Evolutionary conservation across 805 yeast species (phyloP), one percentile per base, ranked within the genome.

Genomic region (Saccharomycopsis vini): DNA sequence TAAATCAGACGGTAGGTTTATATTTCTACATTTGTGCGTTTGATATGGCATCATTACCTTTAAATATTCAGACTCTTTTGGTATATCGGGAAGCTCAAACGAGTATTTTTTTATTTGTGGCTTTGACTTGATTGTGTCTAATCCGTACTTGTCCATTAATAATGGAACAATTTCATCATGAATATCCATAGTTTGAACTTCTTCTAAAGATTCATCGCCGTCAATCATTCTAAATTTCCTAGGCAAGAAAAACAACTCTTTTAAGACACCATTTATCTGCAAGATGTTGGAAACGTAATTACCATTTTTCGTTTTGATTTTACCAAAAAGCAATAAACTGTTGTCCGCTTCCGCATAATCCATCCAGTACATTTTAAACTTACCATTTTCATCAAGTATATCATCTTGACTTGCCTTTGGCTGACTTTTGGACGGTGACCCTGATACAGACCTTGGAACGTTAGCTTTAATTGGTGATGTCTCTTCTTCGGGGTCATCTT

Each of bases 281-380:
- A 86, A 75, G 69, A 85, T 74, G 40, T 83, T 81, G 2, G 95
- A 85, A 3, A 80, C 82, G 21, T 74, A 59, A 7, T 69, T 64
- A 13, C 42, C 44, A 16, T 77, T 78, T 6, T 64, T 64, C 3
- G 88, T 69, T 45, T 72, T 69, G 10, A 82, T 72, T 57, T 88
- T 87, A 43, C 98, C 98, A 59, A 83, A 90, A 7, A 92, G 67
- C 16, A 85, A 59, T 39, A 92, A 62, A 0, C 78, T 63, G 52
- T 72, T 72, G 46, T 80, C 84, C 10, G 81, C 76, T 58, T 90
- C 97, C 20, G 82, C 70, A 59, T 79, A 88, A 61, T 92, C 98
- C 24, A 84, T 63, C 97, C 97, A 92, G 60, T 73, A 92, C 79
- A 90, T 78, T 54, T 75, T 74, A 57, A 88, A 72, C 1, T 69